Evolutionary conservation across 345 rosid genomes (phyloP).

Genomic region (Bruguiera gymnorhiza): DNA sequence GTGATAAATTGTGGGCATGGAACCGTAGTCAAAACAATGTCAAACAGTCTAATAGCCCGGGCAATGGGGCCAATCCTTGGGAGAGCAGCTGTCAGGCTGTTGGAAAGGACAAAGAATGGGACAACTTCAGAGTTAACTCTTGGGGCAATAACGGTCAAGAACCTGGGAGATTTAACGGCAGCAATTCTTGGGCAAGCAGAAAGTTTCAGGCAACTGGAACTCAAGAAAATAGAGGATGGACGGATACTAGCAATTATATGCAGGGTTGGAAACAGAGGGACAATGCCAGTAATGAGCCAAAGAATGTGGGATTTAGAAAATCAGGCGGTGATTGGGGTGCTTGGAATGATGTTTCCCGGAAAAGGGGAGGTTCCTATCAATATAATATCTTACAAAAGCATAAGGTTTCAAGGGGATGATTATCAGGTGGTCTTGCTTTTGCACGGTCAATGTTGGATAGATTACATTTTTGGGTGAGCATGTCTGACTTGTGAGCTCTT

Average conservation of each 20-base stretch:
- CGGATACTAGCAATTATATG: not conserved
- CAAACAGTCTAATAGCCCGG: conserved; percentile 6
- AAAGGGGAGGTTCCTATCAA: conserved; percentile 45
- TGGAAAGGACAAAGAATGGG: conserved; percentile 26
- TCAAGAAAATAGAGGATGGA: conserved; percentile 12
- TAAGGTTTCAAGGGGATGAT: conserved; percentile 38
- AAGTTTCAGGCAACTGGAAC: not conserved
- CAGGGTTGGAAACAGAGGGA: conserved; percentile 18
- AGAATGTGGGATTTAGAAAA: conserved; percentile 30
- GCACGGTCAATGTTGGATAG: conserved; percentile 13
- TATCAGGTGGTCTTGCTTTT: conserved; percentile 33
- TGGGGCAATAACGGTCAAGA: conserved; percentile 25
- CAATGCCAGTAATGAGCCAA: conserved; percentile 14
- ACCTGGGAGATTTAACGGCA: conserved; percentile 12
- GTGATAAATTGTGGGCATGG: conserved; percentile 12
- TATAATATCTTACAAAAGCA: conserved; percentile 29
- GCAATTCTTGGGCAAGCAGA: conserved; percentile 24
- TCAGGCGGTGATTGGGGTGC: conserved; percentile 35
- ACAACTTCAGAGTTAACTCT: conserved; percentile 22
- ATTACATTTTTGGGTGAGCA: too few species aligned
- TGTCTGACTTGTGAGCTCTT: too few species aligned
- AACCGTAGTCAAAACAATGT: not conserved
- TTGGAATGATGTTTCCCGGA: conserved; percentile 35
- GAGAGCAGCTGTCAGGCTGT: conserved; percentile 4
- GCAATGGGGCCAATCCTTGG: conserved; percentile 19